Base-by-base conservation (phyloP, 208 protist genomes). In the Leishmania lainsoni region DNA sequence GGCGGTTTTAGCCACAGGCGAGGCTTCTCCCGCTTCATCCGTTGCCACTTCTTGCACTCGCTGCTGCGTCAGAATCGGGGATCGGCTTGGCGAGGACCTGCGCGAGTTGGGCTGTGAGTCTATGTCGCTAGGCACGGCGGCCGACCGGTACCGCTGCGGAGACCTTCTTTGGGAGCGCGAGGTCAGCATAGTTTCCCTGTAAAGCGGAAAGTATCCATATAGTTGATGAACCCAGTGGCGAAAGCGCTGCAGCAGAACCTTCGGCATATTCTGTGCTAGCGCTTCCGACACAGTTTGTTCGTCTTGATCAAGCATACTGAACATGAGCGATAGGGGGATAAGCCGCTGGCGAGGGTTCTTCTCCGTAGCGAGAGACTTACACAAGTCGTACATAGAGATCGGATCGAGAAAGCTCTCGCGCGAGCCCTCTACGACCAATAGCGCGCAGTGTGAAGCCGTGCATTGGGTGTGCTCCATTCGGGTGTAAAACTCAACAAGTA, bases 301-400 rank as follows among this genome's bases (percentile, higher is more conserved):
- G 68, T 96, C 91, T 83, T 96, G 92, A 66, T 94, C 91, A 51
- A 97, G 89, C 87, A 91, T 89, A 68, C 91, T 93, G 85, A 95
- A 96, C 85, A 92, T 92, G 10, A 97, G 82, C 20, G 91, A 95
- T 26, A 97, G 85, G 20, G 91, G 87, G 6, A 96, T 83, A 52
- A 97, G 84, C 8, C 94, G 86, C 72, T 95, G 95, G 76, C 87
- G 76, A 22, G 91, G 83, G 76, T 71, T 87, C 49, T 92, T 88
- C 69, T 97, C 92, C n/a, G 89, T 79, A 51, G 90, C 72, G n/a
- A 97, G 85, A 39, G 81, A 79, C 73, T 84, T 90, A 81, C 91
- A 96, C 68, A 96, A 83, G 76, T 97, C 94, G 66, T 90, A 83
- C 86, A 94, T 93, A 48, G 88, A 86, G 29, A 95, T 80, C 42